Conservation (phyloP, 139 green algal genomes). For the Picochlorum sp. region DNA sequence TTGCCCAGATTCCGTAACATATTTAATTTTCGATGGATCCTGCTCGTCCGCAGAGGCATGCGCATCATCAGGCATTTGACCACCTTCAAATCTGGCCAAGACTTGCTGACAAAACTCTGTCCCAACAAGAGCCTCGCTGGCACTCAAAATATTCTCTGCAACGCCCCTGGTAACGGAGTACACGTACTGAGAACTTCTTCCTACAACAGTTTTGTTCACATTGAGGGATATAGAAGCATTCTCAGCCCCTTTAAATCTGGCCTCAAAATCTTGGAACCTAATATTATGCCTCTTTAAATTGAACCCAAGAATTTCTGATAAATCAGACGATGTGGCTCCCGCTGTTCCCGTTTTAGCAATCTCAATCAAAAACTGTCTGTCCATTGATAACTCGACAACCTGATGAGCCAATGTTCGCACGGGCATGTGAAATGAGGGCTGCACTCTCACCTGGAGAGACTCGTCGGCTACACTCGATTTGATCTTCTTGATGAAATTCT, state of each 20-base stretch:
- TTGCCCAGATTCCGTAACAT: not conserved
- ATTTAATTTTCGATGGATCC: not conserved
- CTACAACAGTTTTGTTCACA: too few species aligned
- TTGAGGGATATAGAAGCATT: too few species aligned
- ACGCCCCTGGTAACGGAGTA: not conserved
- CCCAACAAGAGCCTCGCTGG: not conserved
- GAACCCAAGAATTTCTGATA: too few species aligned
- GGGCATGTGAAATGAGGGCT: too few species aligned
- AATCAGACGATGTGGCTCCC: too few species aligned
- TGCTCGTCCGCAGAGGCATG: not conserved
- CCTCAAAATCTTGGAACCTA: too few species aligned
- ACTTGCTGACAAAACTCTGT: not conserved
- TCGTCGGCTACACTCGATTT: not conserved
- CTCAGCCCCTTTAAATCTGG: too few species aligned
- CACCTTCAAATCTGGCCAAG: not conserved
- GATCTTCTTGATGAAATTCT: slow-evolving; percentile 23
- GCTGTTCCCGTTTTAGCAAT: slow-evolving; percentile 1
- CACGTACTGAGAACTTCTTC: too few species aligned
- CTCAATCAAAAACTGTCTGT: slow-evolving; percentile 1
- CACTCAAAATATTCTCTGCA: slow-evolving; percentile 1
- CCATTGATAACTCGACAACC: slow-evolving; percentile 21
- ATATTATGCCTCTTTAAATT: too few species aligned
- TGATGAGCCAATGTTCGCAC: slow-evolving; percentile 4
- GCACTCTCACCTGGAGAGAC: not conserved
- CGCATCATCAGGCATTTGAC: not conserved